phyloP scores from a whole-genome alignment of 2,329 filamentous ascomycete species.

The Parastagonospora nodorum region DNA sequence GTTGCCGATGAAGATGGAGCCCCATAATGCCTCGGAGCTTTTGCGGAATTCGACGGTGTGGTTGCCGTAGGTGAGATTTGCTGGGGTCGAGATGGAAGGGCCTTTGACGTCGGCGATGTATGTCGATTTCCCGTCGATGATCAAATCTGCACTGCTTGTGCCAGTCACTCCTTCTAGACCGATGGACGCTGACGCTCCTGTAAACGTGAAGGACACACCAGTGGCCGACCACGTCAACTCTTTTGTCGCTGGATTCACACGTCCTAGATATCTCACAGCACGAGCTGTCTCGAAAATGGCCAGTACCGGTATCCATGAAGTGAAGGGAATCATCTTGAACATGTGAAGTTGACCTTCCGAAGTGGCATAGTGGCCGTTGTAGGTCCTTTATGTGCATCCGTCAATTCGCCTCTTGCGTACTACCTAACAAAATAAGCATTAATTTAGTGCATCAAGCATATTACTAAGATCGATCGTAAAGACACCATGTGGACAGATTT shows the following conservation, averaged over 20 bases:
- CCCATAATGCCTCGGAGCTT: constrained; percentile 44
- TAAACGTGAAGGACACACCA: constrained; percentile 50
- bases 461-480: neutral
- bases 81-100: constrained; percentile 37
- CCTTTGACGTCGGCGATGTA: constrained; percentile 36
- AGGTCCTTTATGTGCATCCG: neutral
- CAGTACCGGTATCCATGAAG: neutral
- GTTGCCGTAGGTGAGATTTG: constrained; percentile 34
- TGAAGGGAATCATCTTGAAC: neutral
- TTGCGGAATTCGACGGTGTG: constrained; percentile 49
- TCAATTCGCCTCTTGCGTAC: neutral
- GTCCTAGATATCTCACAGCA: constrained; percentile 26
- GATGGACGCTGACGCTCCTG: constrained; percentile 48
- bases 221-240: constrained; percentile 53
- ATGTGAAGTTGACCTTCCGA: neutral
- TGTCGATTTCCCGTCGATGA: constrained; percentile 36
- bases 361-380: neutral
- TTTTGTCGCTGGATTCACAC: constrained; percentile 49
- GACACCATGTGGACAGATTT: neutral
- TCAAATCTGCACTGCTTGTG: constrained; percentile 41
- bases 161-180: constrained; percentile 37
- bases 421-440: neutral
- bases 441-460: neutral
- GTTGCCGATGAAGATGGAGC: constrained; percentile 39
- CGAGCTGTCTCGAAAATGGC: neutral